phyloP scores from a whole-genome alignment of 306 rosid species.

The Crotalaria pallida region DNA sequence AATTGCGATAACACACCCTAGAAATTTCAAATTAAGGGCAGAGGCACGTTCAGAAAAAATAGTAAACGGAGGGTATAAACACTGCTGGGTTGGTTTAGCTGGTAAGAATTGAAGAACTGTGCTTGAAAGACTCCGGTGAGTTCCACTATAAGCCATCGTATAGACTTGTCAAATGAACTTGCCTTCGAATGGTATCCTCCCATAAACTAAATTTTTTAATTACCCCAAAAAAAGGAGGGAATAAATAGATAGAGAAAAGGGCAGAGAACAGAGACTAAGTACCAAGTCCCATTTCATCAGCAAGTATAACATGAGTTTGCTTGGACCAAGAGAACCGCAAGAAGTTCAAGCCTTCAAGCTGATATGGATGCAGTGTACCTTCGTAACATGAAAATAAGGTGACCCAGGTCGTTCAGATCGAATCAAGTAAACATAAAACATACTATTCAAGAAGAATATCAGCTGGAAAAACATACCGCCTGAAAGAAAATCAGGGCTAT shows the following conservation, averaged over 20 bases:
- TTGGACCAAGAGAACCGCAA: slow-evolving; percentile 97
- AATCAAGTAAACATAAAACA: slow-evolving; percentile 11
- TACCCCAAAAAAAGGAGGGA: neutral
- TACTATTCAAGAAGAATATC: slow-evolving; percentile 13
- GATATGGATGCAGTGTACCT: slow-evolving; percentile 94
- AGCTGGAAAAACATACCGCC: slow-evolving; percentile 45
- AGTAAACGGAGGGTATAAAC: neutral
- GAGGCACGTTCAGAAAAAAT: neutral
- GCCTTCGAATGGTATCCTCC: neutral
- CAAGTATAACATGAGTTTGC: slow-evolving; percentile 97
- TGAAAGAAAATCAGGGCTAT: slow-evolving; percentile 79
- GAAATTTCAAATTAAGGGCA: slow-evolving; percentile 5
- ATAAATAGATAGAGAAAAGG: slow-evolving; percentile 13
- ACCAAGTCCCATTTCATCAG: slow-evolving; percentile 99
- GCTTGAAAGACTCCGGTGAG: neutral
- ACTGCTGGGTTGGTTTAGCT: neutral
- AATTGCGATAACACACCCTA: slow-evolving; percentile 4
- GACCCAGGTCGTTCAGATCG: slow-evolving; percentile 16
- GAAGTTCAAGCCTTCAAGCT: slow-evolving; percentile 99
- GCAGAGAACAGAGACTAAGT: slow-evolving; percentile 31
- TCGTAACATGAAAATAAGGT: slow-evolving; percentile 30
- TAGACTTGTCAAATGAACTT: neutral
- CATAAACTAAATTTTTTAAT: neutral
- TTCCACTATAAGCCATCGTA: neutral
- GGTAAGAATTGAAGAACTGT: neutral